Base-by-base conservation (phyloP, 2,329 filamentous ascomycete genomes). In the Neofusicoccum umdonicola region DNA sequence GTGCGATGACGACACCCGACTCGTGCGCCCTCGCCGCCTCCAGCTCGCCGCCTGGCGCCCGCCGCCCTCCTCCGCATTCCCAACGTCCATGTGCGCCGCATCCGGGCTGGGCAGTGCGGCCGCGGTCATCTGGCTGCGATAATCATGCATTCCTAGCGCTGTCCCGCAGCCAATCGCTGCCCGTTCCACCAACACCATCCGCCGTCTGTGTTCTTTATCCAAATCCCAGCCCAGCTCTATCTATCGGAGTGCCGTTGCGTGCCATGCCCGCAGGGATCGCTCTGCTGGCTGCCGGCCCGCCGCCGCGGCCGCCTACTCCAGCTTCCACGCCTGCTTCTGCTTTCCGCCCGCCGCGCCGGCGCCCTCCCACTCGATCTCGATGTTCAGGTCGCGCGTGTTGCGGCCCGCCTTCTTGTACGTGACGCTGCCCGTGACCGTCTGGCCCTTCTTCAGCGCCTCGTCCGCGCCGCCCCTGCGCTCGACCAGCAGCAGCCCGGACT, bases 401-500 rank as follows among this genome's bases (percentile, higher is more conserved):
- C 73, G 73, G 67, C 74, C 76, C 68, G 88, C 85, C 69, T 90
- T 90, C 62, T 86, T 81, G 74, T 93, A 96, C 45, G 85, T 84
- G 62, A 96, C 82, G 44, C 86, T 83, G 9, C 92, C 93, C 52
- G 80, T 82, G 27, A 96, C 76, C 66, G 82, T 82, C 56, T 86
- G 80, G 2, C 83, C 86, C 56, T 82, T 82, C 69, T 84, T 84
- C 67, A 85, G 70, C 44, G 79, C 74, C 44, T 76, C 72, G 34
- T 80, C 71, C 17, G 13, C 50, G 12, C 80, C 73, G 63, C 85
- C 80, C 45, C 85, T 82, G 39, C 84, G 82, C 64, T 92, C 87
- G 66, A 90, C 84, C 61, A 96, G 79, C 66, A 94, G 81, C 27
- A 97, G 80, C 1, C 89, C 91, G 74, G 96, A 93, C 77, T 90